Evolutionary conservation across 1,284 basidiomycete genomes (phyloP), one percentile per base, ranked within the genome.

Genomic region (Cutaneotrichosporon cutaneum): DNA sequence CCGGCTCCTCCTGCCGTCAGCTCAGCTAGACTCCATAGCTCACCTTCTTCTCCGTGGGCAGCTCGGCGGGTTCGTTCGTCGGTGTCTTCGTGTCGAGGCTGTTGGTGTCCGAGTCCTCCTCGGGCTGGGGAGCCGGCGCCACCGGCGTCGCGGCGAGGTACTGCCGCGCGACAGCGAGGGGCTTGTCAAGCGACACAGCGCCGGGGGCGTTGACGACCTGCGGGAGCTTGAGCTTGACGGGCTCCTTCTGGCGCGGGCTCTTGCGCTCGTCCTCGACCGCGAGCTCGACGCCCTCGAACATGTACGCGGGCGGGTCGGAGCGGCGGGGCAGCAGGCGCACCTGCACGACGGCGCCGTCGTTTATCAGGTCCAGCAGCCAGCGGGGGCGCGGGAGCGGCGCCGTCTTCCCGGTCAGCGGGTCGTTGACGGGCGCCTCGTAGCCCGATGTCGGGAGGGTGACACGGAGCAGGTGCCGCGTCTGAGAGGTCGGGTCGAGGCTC

Each of bases 361-460:
- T 85, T 71, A 88, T 84, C 65, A 91, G 77, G 64, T 88, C 86
- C 21, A 85, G 74, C 63, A 90, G 76, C 92, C 92, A 94, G 54
- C 81, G 79, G 4, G 92, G 92, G 66, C 86, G 86, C 6, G 86
- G 82, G 55, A 87, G 85, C 7, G 87, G 85, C 16, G 64, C 84
- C 82, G 65, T 67, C 74, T 90, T 86, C 18, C 88, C 89, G 2
- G 88, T 92, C 66, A 94, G 79, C 9, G 92, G 92, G 79, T 94
- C 90, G 61, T 85, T 81, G 21, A 93, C 85, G 0, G 87, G 86
- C 33, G 87, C 82, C 72, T 88, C 86, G 72, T 88, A 91, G 63
- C 88, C 88, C 11, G 88, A 86, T 0, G 90, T 92, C 3, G 92
- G 92, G n/a, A 94, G 78, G 42, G 84, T 87, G 58, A 94, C 73